Evolutionary conservation across 2,329 filamentous ascomycete species (phyloP).

Genomic region (Nothophaeocryptopus gaeumannii): DNA sequence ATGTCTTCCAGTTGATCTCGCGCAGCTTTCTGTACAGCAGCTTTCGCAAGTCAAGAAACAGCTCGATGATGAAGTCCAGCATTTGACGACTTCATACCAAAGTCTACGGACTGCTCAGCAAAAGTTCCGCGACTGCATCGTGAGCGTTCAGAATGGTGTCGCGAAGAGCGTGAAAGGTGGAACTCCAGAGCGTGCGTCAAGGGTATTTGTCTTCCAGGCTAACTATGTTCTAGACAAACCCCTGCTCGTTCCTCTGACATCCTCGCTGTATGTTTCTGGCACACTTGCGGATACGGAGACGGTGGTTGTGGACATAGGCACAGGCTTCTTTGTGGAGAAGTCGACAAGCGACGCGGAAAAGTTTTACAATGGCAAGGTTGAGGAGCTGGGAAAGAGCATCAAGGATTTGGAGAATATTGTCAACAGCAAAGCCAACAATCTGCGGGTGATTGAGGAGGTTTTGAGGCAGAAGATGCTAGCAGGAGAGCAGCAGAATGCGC

Average conservation of each 20-base stretch:
- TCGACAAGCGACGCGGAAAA: slow-evolving; percentile 59
- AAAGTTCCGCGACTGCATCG: slow-evolving; percentile 88
- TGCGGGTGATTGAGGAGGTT: slow-evolving; percentile 87
- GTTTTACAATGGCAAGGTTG: slow-evolving; percentile 68
- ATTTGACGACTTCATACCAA: slow-evolving; percentile 84
- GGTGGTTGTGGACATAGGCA: slow-evolving; percentile 89
- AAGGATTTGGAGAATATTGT: slow-evolving; percentile 67
- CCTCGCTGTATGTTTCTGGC: slow-evolving; percentile 89
- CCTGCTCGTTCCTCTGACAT: slow-evolving; percentile 90
- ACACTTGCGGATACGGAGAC: slow-evolving; percentile 69
- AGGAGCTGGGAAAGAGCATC: slow-evolving; percentile 62
- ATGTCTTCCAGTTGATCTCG: slow-evolving; percentile 60
- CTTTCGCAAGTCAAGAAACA: slow-evolving; percentile 92
- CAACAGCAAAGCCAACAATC: slow-evolving; percentile 74
- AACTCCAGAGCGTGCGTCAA: not conserved
- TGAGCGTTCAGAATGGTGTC: slow-evolving; percentile 60
- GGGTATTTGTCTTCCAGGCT: not conserved
- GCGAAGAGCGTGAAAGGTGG: slow-evolving; percentile 38
- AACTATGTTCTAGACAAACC: slow-evolving; percentile 47
- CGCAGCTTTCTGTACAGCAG: slow-evolving; percentile 76
- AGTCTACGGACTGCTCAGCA: slow-evolving; percentile 86
- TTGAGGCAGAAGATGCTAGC: slow-evolving; percentile 40
- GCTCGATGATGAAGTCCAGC: slow-evolving; percentile 91
- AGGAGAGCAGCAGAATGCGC: slow-evolving; percentile 26
- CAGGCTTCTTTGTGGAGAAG: slow-evolving; percentile 94